Percentiles rank a stretch among this genome's conserved stretches.
Evolutionary conservation across 2,329 filamentous ascomycete genomes (phyloP).

Genomic region (Fonsecaea monophora): DNA sequence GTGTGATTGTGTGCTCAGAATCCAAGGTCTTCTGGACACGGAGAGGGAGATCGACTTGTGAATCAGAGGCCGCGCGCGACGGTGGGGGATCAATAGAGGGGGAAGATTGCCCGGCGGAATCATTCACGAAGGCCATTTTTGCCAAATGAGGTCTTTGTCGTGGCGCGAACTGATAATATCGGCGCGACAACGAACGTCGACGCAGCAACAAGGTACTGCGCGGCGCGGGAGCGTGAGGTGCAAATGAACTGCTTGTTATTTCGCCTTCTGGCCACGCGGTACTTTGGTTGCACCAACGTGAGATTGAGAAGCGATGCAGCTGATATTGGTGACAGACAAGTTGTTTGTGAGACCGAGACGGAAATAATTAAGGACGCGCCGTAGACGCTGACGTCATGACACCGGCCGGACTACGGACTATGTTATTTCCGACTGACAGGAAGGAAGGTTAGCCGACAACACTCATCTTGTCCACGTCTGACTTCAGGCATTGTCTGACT

Average conservation of each 20-base stretch:
- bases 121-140: constrained; percentile 2
- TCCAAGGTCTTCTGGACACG: background rate
- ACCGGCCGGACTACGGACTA: background rate
- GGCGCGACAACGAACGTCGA: background rate
- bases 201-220: background rate
- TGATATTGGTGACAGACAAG: background rate
- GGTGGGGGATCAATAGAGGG: too few relatives aligned
- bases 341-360: constrained; percentile 1
- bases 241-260: background rate
- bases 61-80: background rate
- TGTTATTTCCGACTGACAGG: background rate
- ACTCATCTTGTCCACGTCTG: background rate
- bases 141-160: background rate
- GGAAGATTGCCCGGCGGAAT: background rate
- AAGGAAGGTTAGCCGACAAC: background rate
- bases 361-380: background rate
- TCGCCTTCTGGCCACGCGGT: background rate
- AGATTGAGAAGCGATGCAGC: too few relatives aligned
- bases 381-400: background rate
- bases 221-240: background rate
- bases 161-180: background rate
- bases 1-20: background rate
- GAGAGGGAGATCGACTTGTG: background rate
- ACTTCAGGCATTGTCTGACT: background rate
- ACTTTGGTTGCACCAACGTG: too few relatives aligned